Conservation (phyloP, 176 grass and related monocot genomes). For the Oryza coarctata region DNA sequence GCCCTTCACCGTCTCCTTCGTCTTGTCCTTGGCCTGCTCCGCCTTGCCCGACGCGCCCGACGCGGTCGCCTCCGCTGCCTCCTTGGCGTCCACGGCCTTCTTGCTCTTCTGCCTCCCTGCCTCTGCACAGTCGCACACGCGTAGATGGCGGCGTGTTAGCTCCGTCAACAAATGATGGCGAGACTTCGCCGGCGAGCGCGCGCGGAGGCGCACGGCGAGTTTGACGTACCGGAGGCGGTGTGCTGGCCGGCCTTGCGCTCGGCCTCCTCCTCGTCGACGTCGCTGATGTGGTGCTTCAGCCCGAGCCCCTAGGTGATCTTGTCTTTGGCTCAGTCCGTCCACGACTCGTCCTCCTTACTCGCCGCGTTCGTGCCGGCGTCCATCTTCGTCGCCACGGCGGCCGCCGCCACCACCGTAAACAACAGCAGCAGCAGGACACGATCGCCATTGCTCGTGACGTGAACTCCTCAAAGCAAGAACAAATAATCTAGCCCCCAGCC, state of each 20-base stretch:
- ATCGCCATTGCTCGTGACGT: background rate
- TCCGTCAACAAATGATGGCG: background rate
- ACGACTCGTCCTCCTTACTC: constrained; percentile 48
- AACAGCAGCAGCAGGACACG: constrained; percentile 49
- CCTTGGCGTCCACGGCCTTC: constrained; percentile 38
- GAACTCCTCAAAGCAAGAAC: background rate
- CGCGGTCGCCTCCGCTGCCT: constrained; percentile 25
- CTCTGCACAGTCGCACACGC: constrained; percentile 16
- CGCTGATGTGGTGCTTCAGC: constrained; percentile 35
- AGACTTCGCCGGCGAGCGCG: background rate
- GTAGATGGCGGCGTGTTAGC: background rate
- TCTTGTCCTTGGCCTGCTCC: constrained; percentile 24
- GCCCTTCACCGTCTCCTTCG: constrained; percentile 30
- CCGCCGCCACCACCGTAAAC: background rate
- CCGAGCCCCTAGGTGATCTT: constrained; percentile 72
- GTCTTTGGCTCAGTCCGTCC: constrained; percentile 76
- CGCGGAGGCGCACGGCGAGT: too few species aligned
- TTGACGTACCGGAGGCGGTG: constrained; percentile 38
- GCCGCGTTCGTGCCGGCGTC: constrained; percentile 7
- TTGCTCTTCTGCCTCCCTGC: constrained; percentile 30
- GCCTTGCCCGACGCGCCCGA: constrained; percentile 38
- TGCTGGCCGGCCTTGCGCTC: constrained; percentile 50
- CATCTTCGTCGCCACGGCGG: constrained; percentile 20
- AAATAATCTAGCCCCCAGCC: background rate
- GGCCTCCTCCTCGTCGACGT: constrained; percentile 53